Evolutionary conservation across 208 protist genomes (phyloP), one percentile per base, ranked within the genome.

Genomic region (Novymonas esmeraldas): DNA sequence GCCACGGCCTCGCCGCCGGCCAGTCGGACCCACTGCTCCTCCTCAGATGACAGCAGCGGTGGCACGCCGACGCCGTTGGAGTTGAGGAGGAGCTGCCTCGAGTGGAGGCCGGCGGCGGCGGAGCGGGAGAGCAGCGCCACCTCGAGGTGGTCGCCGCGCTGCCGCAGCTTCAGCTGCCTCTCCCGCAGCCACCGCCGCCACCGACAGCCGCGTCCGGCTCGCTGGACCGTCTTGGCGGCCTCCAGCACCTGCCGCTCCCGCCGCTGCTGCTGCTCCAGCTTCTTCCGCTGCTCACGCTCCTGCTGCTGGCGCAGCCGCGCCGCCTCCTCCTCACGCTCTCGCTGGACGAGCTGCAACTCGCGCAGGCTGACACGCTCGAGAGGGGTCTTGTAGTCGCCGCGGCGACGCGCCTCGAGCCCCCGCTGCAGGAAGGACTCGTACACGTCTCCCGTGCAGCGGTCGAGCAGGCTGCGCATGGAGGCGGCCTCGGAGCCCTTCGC

Each of bases 311-410:
- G 64, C 39, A 65, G 45, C 34, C 64, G 56, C 41, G 39, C 67
- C 7, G 28, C 71, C 60, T 71, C 74, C 33, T 63, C 76, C 49
- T 84, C 57, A 39, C 78, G 84, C 33, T 64, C 34, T 18, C 66
- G 44, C 11, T 60, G 56, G 13, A 69, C 45, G 18, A 29, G 39
- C 64, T 82, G 64, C 45, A 93, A 65, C 41, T 69, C 76, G 0
- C 65, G 70, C 29, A 89, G 65, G 45, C 80, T 84, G 5, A 93
- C 84, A 18, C 60, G 59, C 20, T 90, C 62, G 39, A 90, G 78
- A 14, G 82, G 75, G 1, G 78, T 78, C 39, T 70, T 86, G 70
- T 46, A 80, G 29, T 84, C 72, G 3, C 83, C 83, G 0, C 11
- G 28, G 38, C 70, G 54, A 13, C 75, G 75, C 3, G 79, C 79